Base-by-base conservation (phyloP, 2,329 filamentous ascomycete genomes). In the Epichloe sp. region DNA sequence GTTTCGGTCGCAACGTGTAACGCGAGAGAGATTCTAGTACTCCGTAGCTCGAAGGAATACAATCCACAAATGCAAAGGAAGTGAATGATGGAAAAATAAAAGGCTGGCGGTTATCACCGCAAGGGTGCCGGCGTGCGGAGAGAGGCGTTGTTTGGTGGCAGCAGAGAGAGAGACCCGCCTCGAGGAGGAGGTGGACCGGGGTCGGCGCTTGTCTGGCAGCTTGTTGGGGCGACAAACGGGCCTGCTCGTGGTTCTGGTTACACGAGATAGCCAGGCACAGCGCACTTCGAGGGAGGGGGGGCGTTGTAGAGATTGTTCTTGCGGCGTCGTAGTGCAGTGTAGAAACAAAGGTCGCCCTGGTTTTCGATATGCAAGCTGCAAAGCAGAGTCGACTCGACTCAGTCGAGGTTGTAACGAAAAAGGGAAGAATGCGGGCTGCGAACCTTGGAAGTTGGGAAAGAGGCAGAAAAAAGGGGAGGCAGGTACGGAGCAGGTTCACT, bases 1-100 rank as follows among this genome's bases (percentile, higher is more conserved):
- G 62, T 64, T 61, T 64, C 58, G 59, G 60, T 57, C 54, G 58
- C 57, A 52, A 55, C 42, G 54, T 56, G 54, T 53, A 56, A 52
- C 51, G 51, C 52, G 56, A 49, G 26, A 19, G 51, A 34, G 31
- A 21, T 40, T 44, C 36, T 31, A 10, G 26, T 31, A 31, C 26
- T 31, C 26, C 7, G 26, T 3, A 8, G 23, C 23, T 26, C 2
- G 23, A 26, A 8, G 23, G 23, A 26, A 8, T 26, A 7, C 23
- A 26, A 26, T 26, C 52, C 23, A n/a, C 14, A 52, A 56, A 51
- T 26, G 55, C 54, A 53, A 52, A 58, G 56, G 55, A 56, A 57
- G 34, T 17, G 15, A 15, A 47, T 19, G 46, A 36, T 50, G 11
- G 55, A 56, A 17, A 38, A 26, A 26, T 19, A 46, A 49, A 36